phyloP scores from a whole-genome alignment of 805 yeast genomes.

The Spathaspora hagerdaliae region DNA sequence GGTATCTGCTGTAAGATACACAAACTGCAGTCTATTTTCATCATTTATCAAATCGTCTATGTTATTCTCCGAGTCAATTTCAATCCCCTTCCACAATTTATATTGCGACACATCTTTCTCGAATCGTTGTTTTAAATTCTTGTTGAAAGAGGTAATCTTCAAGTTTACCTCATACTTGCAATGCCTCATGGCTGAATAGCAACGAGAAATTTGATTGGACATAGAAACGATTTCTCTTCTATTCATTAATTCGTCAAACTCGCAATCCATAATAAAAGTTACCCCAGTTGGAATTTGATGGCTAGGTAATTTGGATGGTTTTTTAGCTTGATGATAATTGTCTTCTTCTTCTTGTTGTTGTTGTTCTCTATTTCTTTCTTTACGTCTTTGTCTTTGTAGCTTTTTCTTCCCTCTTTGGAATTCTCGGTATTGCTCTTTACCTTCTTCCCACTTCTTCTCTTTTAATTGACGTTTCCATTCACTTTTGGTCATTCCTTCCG shows the following conservation, averaged over 20 bases:
- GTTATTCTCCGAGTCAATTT: slow-evolving; percentile 38
- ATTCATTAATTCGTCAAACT: slow-evolving; percentile 85
- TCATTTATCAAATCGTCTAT: slow-evolving; percentile 22
- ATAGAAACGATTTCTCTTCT: slow-evolving; percentile 67
- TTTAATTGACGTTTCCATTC: slow-evolving; percentile 77
- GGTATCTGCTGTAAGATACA: slow-evolving; percentile 87
- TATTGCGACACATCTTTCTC: slow-evolving; percentile 58
- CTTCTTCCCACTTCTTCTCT: slow-evolving; percentile 55
- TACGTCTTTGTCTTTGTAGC: slow-evolving; percentile 25
- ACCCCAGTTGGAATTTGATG: slow-evolving; percentile 49
- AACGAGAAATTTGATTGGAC: slow-evolving; percentile 74
- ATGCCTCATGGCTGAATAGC: slow-evolving; percentile 74
- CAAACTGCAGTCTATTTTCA: slow-evolving; percentile 36
- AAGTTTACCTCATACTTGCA: slow-evolving; percentile 56
- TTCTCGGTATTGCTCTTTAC: slow-evolving; percentile 56
- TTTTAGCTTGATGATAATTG: slow-evolving; percentile 17
- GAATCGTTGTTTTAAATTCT: slow-evolving; percentile 63
- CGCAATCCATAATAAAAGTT: slow-evolving; percentile 76
- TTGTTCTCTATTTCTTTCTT: slow-evolving; percentile 17
- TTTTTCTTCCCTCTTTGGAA: slow-evolving; percentile 53
- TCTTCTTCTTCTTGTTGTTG: slow-evolving; percentile 24
- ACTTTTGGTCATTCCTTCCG: slow-evolving; percentile 83
- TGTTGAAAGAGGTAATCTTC: slow-evolving; percentile 60
- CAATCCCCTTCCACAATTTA: slow-evolving; percentile 63
- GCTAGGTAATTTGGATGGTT: slow-evolving; percentile 30